Percentiles rank a stretch among this genome's conserved stretches.
phyloP scores from a whole-genome alignment of 2,329 filamentous ascomycete species.

The Stachybotrys echinatus region DNA sequence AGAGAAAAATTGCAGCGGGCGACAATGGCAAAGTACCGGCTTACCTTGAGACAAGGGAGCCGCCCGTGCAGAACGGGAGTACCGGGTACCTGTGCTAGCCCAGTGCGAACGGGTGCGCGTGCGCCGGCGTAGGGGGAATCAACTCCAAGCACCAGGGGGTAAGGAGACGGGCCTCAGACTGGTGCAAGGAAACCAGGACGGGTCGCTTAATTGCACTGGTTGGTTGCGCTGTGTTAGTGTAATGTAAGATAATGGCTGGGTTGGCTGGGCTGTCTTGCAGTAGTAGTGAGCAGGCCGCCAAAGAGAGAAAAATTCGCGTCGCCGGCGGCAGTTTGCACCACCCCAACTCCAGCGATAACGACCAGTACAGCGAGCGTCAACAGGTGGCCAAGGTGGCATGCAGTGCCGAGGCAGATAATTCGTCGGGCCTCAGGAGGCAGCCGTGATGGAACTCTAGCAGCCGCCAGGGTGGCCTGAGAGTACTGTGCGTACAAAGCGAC shows the following conservation, averaged over 20 bases:
- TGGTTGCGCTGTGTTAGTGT: background rate
- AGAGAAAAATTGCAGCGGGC: slow-evolving; percentile 1
- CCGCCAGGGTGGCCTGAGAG: slow-evolving; percentile 1
- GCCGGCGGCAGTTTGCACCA: slow-evolving; percentile 7
- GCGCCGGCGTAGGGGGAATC: no score
- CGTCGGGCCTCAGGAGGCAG: background rate
- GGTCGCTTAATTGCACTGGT: background rate
- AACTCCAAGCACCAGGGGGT: background rate
- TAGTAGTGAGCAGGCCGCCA: background rate
- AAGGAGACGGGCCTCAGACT: background rate
- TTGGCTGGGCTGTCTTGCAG: background rate
- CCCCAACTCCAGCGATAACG: slow-evolving; percentile 6
- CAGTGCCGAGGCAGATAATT: background rate
- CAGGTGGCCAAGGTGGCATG: background rate
- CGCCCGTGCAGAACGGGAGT: background rate
- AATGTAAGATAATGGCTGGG: background rate
- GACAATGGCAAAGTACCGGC: background rate
- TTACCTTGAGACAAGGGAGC: background rate
- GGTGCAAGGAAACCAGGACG: background rate
- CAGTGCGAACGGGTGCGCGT: background rate
- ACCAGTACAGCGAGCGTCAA: slow-evolving; percentile 1
- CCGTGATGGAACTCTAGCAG: background rate
- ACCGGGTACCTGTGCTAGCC: background rate
- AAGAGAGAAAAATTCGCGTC: slow-evolving; percentile 28
- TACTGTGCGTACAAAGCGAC: slow-evolving; percentile 12